Base-by-base conservation (phyloP, 768 basidiomycete genomes). In the Termitomyces sp. region DNA sequence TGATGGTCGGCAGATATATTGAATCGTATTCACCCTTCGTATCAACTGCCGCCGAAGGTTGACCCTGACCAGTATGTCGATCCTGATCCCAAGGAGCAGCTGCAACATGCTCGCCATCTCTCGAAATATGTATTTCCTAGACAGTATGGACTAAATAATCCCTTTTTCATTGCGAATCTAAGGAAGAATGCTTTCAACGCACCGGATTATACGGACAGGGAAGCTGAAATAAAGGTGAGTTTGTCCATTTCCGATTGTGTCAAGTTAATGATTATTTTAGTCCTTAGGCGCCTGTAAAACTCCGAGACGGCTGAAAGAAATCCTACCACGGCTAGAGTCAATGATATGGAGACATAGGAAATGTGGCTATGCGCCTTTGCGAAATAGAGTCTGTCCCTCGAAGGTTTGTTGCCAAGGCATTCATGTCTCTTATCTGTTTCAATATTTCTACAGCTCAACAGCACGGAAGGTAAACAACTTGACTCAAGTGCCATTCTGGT, bases 81-180 rank as follows among this genome's bases (percentile, higher is more conserved):
- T 34, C 78, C 76, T 1, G 80, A 84, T 59, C 72, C 75, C 26
- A 74, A 71, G 9, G 65, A 72, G 58, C 80, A 80, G 62, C 75
- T 74, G 44, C 76, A 76, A 39, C 69, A 82, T 39, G 79, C 81
- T 0, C 79, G 88, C 41, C 85, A 85, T 60, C 71, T 93, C 1
- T 78, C 88, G 34, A 94, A 94, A 72, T 88, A 93, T 64, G 74
- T 98, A 2, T 96, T 98, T 64, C 86, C 94, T 9, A 78, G 86
- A 41, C 90, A 94, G 63, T 92, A 86, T 64, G 80, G 81, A 0
- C 66, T 97, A 1, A 66, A 76, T 5, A 88, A 75, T 61, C 78
- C 86, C 2, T 94, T 94, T 64, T 47, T 65, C 56, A 24, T 61
- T 12, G 47, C 56, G 7, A 37, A 42, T 9, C 61, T 59, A 18